Evolutionary conservation across 1,139 yeast species (phyloP).

Genomic region (Yamadazyma epiphylla): DNA sequence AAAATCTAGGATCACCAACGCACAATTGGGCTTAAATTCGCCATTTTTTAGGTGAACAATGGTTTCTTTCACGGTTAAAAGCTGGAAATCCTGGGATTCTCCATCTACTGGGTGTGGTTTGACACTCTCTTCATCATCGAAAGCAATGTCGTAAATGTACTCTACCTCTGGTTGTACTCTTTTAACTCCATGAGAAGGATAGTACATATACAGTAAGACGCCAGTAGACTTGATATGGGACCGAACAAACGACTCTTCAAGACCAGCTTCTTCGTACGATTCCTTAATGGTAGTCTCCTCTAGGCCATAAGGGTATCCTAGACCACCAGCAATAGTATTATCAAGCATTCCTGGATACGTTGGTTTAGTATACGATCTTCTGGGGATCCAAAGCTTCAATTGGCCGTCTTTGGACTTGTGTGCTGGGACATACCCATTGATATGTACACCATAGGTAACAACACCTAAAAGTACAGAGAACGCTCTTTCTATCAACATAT

Average conservation of each 20-base stretch:
- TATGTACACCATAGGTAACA: constrained; percentile 85
- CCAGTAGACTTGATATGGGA: constrained; percentile 53
- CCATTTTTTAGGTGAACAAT: constrained; percentile 41
- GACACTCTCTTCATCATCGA: constrained; percentile 43
- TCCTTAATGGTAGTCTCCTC: constrained; percentile 81
- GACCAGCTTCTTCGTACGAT: constrained; percentile 87
- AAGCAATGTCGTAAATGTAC: constrained; percentile 66
- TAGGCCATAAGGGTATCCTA: constrained; percentile 76
- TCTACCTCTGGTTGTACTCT: constrained; percentile 88
- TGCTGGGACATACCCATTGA: constrained; percentile 67
- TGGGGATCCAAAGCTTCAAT: constrained; percentile 77
- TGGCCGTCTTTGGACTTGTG: constrained; percentile 32
- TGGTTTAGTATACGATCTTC: constrained; percentile 70
- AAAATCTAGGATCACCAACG: constrained; percentile 74
- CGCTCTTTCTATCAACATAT: constrained; percentile 73
- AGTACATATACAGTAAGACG: constrained; percentile 62
- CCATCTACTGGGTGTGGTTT: constrained; percentile 78
- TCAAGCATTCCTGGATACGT: constrained; percentile 92
- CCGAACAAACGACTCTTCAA: constrained; percentile 49
- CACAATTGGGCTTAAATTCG: constrained; percentile 89
- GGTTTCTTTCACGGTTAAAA: constrained; percentile 61
- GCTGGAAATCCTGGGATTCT: constrained; percentile 71
- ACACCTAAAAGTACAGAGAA: constrained; percentile 80
- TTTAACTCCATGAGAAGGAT: constrained; percentile 33
- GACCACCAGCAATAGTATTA: constrained; percentile 93